Percentiles rank a stretch among this genome's conserved stretches.
Evolutionary conservation across 2,329 filamentous ascomycete species (phyloP).

Genomic region (Ophidiomyces ophidiicola): DNA sequence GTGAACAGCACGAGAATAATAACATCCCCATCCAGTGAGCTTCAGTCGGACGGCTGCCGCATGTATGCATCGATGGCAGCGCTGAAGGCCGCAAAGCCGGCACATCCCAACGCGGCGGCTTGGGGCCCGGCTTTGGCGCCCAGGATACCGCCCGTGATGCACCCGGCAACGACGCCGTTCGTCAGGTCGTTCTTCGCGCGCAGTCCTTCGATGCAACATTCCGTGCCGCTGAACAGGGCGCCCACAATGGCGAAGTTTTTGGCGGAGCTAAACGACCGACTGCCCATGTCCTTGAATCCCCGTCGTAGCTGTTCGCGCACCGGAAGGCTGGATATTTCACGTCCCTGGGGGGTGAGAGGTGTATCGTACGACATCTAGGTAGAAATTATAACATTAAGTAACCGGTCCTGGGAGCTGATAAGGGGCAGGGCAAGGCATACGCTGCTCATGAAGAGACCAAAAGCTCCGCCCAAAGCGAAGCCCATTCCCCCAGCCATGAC

Average conservation of each 20-base stretch:
- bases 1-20: slow-evolving; percentile 23
- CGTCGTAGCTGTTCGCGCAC: slow-evolving; percentile 68
- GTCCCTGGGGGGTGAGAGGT: slow-evolving; percentile 53
- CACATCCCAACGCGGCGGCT: slow-evolving; percentile 75
- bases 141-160: slow-evolving; percentile 78
- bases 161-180: slow-evolving; percentile 80
- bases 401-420: slow-evolving; percentile 1
- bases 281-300: slow-evolving; percentile 92
- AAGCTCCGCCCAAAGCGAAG: slow-evolving; percentile 83
- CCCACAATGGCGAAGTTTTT: slow-evolving; percentile 95
- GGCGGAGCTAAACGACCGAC: slow-evolving; percentile 65
- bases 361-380: slow-evolving; percentile 96
- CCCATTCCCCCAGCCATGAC: slow-evolving; percentile 85
- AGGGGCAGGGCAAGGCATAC: slow-evolving; percentile 42
- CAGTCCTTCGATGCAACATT: slow-evolving; percentile 84
- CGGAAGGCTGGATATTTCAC: slow-evolving; percentile 53
- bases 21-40: not conserved
- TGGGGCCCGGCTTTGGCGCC: slow-evolving; percentile 80
- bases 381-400: not conserved
- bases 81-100: slow-evolving; percentile 85
- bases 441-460: slow-evolving; percentile 95
- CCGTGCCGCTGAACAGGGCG: slow-evolving; percentile 78
- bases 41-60: slow-evolving; percentile 55
- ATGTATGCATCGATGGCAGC: slow-evolving; percentile 87
- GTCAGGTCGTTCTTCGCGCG: slow-evolving; percentile 86